Evolutionary conservation across 257 asterid genomes (phyloP), one percentile per base, ranked within the genome.

Genomic region (Nicotiana benthamiana): DNA sequence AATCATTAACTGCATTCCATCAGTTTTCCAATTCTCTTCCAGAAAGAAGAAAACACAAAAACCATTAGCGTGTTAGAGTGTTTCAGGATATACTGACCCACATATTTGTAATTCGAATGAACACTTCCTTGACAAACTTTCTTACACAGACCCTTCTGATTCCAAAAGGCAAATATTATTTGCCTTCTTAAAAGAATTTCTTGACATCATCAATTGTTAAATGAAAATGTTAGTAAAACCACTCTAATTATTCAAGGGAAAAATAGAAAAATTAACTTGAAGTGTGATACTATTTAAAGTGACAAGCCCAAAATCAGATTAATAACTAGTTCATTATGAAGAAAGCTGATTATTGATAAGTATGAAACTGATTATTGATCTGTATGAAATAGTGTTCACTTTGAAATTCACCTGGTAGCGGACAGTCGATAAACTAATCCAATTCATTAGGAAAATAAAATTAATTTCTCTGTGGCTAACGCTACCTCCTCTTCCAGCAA

Each of bases 401-500:
- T 70, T 70, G 10, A 40, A 28, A 70, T 22, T 70, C 57, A 70
- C 77, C 36, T 2, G 46, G 12, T 26, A 70, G 24, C 6, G 0
- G 48, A 28, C 77, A 43, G 76, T 43, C 30, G n/a, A 17, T 68
- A 36, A 12, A 20, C 24, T 40, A 22, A 43, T 70, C 59, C 77
- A 43, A 70, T 70, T n/a, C 34, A 27, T 48, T 2, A 5, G 9
- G 13, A 6, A 40, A 68, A 36, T 9, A 67, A 67, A 62, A 43
- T 12, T 12, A 70, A 2, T 43, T 43, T 20, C 18, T 70, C 57
- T 70, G 32, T 43, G 36, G 56, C 18, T 9, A 12, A 13, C 11
- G 59, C 59, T 22, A 70, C 59, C 56, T 43, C 57, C 7, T 70
- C 77, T 70, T 43, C 77, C 77, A 70, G 59, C 77, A 43, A 70